Conservation (phyloP, 805 yeast genomes). For the Lipomyces starkeyi region DNA sequence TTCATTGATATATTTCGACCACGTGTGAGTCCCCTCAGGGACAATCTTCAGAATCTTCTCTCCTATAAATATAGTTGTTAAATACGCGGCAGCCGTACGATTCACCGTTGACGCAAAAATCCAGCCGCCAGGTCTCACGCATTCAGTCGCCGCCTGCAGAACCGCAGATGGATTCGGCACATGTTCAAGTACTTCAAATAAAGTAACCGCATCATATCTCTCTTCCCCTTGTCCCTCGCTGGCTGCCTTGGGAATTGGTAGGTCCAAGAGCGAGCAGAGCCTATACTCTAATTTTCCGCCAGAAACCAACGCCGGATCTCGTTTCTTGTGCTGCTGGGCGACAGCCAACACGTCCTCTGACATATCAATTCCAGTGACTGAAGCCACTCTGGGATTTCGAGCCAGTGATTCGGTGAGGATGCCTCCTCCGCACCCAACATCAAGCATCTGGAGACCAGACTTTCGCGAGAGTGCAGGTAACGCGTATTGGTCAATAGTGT, state of each 20-base stretch:
- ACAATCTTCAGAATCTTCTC: conserved; percentile 81
- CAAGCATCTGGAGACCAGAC: conserved; percentile 67
- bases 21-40: conserved; percentile 91
- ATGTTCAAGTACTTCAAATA: conserved; percentile 95
- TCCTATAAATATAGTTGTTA: conserved; percentile 90
- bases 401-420: conserved; percentile 86
- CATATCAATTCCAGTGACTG: conserved; percentile 83
- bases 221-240: conserved; percentile 46
- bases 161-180: conserved; percentile 84
- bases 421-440: conserved; percentile 99
- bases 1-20: conserved; percentile 82
- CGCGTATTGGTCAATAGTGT: conserved; percentile 60
- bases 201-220: conserved; percentile 74
- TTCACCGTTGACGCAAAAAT: conserved; percentile 90
- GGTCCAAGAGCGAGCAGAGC: conserved; percentile 49
- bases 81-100: conserved; percentile 83
- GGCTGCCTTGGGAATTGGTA: conserved; percentile 59
- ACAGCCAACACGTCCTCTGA: conserved; percentile 81
- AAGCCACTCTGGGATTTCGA: conserved; percentile 61
- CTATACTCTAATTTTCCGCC: conserved; percentile 54
- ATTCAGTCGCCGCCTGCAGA: conserved; percentile 66
- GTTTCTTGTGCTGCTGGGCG: conserved; percentile 68
- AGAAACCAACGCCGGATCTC: conserved; percentile 65
- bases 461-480: conserved; percentile 72
- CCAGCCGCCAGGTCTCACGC: conserved; percentile 81